Evolutionary conservation across 2,329 filamentous ascomycete genomes (phyloP), one percentile per base, ranked within the genome.

Genomic region (Fusarium penzigii): DNA sequence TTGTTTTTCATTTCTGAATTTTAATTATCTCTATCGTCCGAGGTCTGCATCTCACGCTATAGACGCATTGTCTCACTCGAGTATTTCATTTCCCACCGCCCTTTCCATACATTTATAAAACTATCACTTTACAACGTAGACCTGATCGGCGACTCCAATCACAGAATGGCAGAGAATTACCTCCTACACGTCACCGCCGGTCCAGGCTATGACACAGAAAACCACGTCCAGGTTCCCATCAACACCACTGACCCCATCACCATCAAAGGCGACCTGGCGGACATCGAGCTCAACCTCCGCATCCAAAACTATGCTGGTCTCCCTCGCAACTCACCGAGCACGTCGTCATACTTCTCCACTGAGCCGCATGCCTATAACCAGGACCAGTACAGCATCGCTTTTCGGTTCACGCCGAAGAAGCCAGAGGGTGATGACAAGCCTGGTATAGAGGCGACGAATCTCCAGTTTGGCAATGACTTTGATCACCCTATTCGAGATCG

Each of bases 391-490:
- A 90, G 86, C 63, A 91, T 97, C 64, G 80, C 84, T 32, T 87
- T 96, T 67, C 81, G 83, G 42, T 90, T 97, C 70, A 85, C 82
- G 1, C 90, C 88, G n/a, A 90, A 89, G 63, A 68, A 66, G 45
- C 67, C 65, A 10, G 47, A 52, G 41, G 55, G 54, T 1, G 56
- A 59, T 3, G 53, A 58, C 6, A 29, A 51, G 6, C 6, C 17
- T n/a, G 79, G 80, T 36, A 85, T 96, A 51, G 78, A 79, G 3
- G 91, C 84, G 42, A 72, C 82, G 25, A 86, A 95, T 56, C 78
- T 99, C 3, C 85, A 97, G 48, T 96, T 96, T 64, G 94, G 93
- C 40, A 97, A 97, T 70, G 92, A 97, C 76, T 97, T 97, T 68
- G 92, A 96, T 66, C 84, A 89, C 46, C 90, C 94, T 0, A 94